phyloP scores from a whole-genome alignment of 2,329 filamentous ascomycete genomes.

The Cyphellophora attinorum region DNA sequence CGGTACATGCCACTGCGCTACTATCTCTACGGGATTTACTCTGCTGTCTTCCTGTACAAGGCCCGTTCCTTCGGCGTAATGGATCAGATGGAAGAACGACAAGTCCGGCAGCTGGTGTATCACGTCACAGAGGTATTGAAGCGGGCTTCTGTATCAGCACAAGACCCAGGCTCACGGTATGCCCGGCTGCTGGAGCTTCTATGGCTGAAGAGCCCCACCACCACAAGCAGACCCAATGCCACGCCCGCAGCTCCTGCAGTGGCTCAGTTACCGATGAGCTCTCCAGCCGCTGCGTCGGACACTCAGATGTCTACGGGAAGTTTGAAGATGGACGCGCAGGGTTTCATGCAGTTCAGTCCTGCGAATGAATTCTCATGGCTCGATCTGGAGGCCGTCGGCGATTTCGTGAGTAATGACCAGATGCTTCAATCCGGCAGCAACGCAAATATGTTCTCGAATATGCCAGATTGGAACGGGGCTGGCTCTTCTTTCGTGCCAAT shows the following conservation, averaged over 20 bases:
- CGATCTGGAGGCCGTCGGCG: conserved; percentile 50
- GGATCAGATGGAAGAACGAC: conserved; percentile 43
- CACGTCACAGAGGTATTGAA: conserved; percentile 52
- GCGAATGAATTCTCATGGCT: conserved; percentile 54
- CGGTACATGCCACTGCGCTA: conserved; percentile 57
- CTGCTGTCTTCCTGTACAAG: conserved; percentile 57
- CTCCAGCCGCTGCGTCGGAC: conserved; percentile 21
- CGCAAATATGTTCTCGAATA: conserved; percentile 10
- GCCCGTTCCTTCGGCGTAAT: conserved; percentile 52
- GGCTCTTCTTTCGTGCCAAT: too few species aligned
- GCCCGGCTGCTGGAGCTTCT: conserved; percentile 51
- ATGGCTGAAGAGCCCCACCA: conserved; percentile 41
- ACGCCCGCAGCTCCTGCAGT: conserved; percentile 13
- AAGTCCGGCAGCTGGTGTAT: conserved; percentile 48
- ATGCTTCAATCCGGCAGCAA: conserved; percentile 10
- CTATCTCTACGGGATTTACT: conserved; percentile 54
- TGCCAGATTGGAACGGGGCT: conserved; percentile 11
- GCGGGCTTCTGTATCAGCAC: conserved; percentile 46
- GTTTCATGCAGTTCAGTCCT: conserved; percentile 32
- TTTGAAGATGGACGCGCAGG: conserved; percentile 17
- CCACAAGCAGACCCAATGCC: conserved; percentile 17
- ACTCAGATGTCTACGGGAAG: conserved; percentile 22
- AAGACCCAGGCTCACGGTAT: conserved; percentile 53
- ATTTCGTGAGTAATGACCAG: conserved; percentile 42
- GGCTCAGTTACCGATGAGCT: conserved; percentile 11